Evolutionary conservation across 2,329 filamentous ascomycete species (phyloP).

Genomic region (Rugonectria rugulosa): DNA sequence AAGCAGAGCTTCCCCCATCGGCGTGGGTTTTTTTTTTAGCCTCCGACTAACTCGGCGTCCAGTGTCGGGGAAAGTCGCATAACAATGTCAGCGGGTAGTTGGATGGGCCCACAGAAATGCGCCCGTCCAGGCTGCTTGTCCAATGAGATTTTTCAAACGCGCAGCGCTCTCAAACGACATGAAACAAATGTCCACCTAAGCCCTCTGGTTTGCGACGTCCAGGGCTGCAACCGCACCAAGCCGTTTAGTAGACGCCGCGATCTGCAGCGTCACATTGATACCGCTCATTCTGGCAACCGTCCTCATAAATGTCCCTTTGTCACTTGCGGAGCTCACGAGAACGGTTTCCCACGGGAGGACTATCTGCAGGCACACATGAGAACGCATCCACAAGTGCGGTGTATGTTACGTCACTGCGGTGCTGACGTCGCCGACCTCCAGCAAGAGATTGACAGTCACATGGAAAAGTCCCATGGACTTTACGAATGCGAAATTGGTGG

Average conservation of each 20-base stretch:
- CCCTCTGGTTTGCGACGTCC: background rate
- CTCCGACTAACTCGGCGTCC: background rate
- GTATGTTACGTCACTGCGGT: background rate
- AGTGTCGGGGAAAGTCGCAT: background rate
- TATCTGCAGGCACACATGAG: background rate
- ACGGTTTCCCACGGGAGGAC: background rate
- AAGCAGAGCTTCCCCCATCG: background rate
- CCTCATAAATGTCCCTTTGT: background rate
- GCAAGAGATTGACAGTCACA: background rate
- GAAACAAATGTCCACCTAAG: background rate
- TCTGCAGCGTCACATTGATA: background rate
- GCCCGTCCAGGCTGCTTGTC: background rate
- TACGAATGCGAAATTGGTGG: background rate
- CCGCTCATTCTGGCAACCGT: background rate
- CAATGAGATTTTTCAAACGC: background rate
- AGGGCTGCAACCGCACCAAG: background rate
- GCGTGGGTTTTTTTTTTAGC: slow-evolving; percentile 1
- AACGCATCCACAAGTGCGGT: background rate
- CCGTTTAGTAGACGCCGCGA: background rate
- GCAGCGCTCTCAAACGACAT: background rate
- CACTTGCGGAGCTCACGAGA: background rate
- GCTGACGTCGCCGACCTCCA: too few species aligned
- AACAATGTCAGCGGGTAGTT: background rate
- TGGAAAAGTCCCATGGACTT: background rate
- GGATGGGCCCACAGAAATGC: background rate